phyloP scores from a whole-genome alignment of 2,329 filamentous ascomycete genomes.

The Arachnopeziza araneosa region DNA sequence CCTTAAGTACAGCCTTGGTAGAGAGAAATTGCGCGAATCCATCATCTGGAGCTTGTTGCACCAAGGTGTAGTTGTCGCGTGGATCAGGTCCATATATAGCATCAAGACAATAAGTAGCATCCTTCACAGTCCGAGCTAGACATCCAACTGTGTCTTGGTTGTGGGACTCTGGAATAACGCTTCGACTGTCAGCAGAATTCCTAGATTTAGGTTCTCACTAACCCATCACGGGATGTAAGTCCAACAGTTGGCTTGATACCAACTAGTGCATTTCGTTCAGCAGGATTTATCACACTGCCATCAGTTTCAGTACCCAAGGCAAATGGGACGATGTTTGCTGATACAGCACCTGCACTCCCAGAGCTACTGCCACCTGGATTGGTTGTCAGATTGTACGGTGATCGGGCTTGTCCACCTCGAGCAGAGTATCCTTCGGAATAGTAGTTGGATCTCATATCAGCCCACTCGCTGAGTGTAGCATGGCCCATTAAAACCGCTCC shows the following conservation, averaged over 20 bases:
- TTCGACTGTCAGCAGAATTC: slow-evolving; percentile 43
- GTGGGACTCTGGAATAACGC: slow-evolving; percentile 59
- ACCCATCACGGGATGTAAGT: slow-evolving; percentile 55
- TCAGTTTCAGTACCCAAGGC: slow-evolving; percentile 71
- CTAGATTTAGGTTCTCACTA: slow-evolving; percentile 25
- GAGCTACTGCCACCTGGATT: slow-evolving; percentile 66
- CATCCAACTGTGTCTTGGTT: slow-evolving; percentile 66
- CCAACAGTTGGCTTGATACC: slow-evolving; percentile 75
- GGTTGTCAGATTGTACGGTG: slow-evolving; percentile 62
- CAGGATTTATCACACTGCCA: slow-evolving; percentile 66
- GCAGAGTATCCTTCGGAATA: slow-evolving; percentile 64
- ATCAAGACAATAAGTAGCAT: slow-evolving; percentile 61
- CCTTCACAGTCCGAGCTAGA: slow-evolving; percentile 63
- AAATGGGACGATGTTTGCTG: slow-evolving; percentile 57
- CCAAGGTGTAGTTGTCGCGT: slow-evolving; percentile 60
- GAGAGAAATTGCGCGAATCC: slow-evolving; percentile 53
- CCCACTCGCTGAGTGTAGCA: slow-evolving; percentile 68
- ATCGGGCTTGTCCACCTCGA: slow-evolving; percentile 58
- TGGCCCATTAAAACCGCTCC: slow-evolving; percentile 64
- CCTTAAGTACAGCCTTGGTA: slow-evolving; percentile 37
- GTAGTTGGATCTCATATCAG: slow-evolving; percentile 61
- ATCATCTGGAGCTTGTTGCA: slow-evolving; percentile 47
- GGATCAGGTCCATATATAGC: slow-evolving; percentile 60
- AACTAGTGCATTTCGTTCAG: slow-evolving; percentile 62
- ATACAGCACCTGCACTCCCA: slow-evolving; percentile 60